phyloP scores from a whole-genome alignment of 768 basidiomycete species.

The Roridomyces roridus region DNA sequence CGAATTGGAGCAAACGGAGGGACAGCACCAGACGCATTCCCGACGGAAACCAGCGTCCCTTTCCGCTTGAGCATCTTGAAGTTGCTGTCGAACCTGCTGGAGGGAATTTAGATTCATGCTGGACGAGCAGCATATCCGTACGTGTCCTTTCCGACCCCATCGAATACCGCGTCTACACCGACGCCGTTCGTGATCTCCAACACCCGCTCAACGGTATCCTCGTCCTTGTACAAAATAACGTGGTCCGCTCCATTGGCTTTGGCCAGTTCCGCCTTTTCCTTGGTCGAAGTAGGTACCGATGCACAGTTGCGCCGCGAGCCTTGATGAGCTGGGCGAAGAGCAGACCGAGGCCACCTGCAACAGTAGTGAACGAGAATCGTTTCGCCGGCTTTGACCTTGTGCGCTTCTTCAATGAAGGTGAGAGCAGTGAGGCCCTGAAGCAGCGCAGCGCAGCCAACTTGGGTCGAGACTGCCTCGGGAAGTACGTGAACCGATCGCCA shows the following conservation, averaged over 20 bases:
- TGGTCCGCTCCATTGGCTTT: slow-evolving; percentile 83
- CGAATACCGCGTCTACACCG: slow-evolving; percentile 87
- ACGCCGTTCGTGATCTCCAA: slow-evolving; percentile 77
- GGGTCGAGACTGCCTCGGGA: slow-evolving; percentile 64
- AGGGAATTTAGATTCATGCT: not conserved
- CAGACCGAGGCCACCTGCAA: slow-evolving; percentile 88
- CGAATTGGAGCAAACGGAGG: slow-evolving; percentile 76
- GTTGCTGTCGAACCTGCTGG: slow-evolving; percentile 71
- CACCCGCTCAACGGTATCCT: slow-evolving; percentile 77
- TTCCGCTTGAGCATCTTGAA: slow-evolving; percentile 85
- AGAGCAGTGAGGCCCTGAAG: slow-evolving; percentile 83
- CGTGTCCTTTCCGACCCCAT: slow-evolving; percentile 98
- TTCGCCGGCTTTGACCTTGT: slow-evolving; percentile 82
- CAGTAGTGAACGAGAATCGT: slow-evolving; percentile 85
- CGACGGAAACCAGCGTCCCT: slow-evolving; percentile 88
- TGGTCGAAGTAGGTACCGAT: slow-evolving; percentile 92
- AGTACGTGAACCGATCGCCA: slow-evolving; percentile 66
- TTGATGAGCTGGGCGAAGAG: slow-evolving; percentile 73
- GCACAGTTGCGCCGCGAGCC: slow-evolving; percentile 79
- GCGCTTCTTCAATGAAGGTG: slow-evolving; percentile 83
- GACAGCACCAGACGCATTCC: slow-evolving; percentile 90
- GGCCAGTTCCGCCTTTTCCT: slow-evolving; percentile 83
- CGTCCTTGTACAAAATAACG: slow-evolving; percentile 81
- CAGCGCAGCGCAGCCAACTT: slow-evolving; percentile 67
- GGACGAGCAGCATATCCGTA: slow-evolving; percentile 43